phyloP scores from a whole-genome alignment of 2,329 filamentous ascomycete species.

The Eutypella sp. region DNA sequence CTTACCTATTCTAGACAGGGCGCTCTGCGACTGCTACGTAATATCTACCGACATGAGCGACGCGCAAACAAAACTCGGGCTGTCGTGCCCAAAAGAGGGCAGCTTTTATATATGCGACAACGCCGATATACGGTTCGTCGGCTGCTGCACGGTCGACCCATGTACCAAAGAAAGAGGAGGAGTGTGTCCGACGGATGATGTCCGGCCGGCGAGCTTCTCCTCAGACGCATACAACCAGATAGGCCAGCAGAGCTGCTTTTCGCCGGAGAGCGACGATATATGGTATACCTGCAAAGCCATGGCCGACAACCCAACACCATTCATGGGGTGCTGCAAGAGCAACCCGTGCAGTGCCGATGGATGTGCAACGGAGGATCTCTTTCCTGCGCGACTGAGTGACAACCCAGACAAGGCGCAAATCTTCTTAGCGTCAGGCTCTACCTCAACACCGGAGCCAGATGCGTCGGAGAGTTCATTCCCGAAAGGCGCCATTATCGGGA shows the following conservation, averaged over 20 bases:
- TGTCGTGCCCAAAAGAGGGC: background rate
- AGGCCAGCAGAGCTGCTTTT: constrained; percentile 27
- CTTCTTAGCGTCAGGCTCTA: constrained; percentile 9
- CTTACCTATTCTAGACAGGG: background rate
- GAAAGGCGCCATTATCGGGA: background rate
- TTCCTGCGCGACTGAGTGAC: constrained; percentile 16
- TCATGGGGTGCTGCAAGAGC: constrained; percentile 31
- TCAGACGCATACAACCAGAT: constrained; percentile 24
- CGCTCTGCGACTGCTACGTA: too few relatives aligned
- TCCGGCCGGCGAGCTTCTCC: constrained; percentile 29
- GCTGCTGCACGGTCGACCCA: constrained; percentile 33
- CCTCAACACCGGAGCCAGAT: constrained; percentile 2
- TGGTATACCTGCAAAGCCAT: constrained; percentile 30
- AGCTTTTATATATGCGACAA: constrained; percentile 25
- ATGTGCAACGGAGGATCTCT: constrained; percentile 25
- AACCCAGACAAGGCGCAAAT: constrained; percentile 12
- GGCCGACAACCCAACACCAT: constrained; percentile 15
- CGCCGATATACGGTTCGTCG: constrained; percentile 29
- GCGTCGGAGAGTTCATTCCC: background rate
- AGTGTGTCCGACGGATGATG: constrained; percentile 26
- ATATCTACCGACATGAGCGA: background rate
- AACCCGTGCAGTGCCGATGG: constrained; percentile 25
- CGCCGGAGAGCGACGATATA: constrained; percentile 9
- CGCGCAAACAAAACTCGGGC: background rate
- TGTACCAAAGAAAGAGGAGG: constrained; percentile 28